These are phyloP conservation scores for Apophysomyces ossiformis DNA, from an alignment of 371 early-diverging fungal species.

Conservation along the genomic window DNA sequence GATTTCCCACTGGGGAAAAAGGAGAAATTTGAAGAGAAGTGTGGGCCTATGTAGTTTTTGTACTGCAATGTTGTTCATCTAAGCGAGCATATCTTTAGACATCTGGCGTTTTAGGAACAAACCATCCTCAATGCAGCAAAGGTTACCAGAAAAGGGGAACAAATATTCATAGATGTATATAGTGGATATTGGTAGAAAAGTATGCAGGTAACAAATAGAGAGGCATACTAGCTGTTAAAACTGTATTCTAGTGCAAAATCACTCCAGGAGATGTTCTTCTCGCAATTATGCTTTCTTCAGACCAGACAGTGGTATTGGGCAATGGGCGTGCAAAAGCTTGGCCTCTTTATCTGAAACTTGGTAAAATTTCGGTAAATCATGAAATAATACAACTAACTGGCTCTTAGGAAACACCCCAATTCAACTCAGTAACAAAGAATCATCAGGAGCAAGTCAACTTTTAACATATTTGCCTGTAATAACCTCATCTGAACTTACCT, in stretches of 20 bases:
- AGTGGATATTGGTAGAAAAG: neutral
- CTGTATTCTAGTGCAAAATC: neutral
- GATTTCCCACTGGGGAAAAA: neutral
- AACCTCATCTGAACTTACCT: too few species aligned
- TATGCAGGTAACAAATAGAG: neutral
- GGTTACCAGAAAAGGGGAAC: neutral
- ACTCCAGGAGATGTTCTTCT: conserved; percentile 1
- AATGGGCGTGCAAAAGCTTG: neutral
- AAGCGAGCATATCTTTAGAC: neutral
- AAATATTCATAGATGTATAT: neutral
- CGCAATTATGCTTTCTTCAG: conserved; percentile 1
- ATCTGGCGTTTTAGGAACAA: neutral
- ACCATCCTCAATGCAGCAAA: neutral
- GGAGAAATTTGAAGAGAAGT: neutral
- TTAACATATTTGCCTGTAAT: conserved; percentile 5
- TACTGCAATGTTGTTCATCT: neutral
- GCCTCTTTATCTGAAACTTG: conserved; percentile 13
- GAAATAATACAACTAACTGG: neutral
- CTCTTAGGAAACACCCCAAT: conserved; percentile 1
- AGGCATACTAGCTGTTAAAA: neutral
- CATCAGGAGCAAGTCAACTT: conserved; percentile 3
- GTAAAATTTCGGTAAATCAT: neutral
- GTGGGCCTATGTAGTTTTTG: neutral
- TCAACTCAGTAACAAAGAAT: neutral
- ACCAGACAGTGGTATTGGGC: conserved; percentile 2